Percentiles rank a stretch among this genome's conserved stretches.
Conservation (phyloP, 225 moss, liverwort and hornwort genomes). For the Takakia lepidozioides region DNA sequence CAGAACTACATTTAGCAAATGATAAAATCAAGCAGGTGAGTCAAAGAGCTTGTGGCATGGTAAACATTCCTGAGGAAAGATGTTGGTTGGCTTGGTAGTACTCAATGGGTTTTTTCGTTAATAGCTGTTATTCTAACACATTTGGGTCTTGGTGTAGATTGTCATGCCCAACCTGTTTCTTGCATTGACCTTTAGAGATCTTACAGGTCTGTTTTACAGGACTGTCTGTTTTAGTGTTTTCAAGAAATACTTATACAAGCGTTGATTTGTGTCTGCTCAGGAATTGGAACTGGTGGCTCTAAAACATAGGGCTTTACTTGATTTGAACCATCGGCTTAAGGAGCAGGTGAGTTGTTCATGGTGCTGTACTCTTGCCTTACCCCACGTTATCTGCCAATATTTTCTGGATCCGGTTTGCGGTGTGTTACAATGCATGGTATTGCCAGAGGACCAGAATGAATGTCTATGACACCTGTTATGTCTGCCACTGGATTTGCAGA, state of each 20-base stretch:
- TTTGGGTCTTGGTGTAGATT: neutral
- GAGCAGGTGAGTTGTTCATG: slow-evolving; percentile 43
- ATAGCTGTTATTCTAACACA: neutral
- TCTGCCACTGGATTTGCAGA: slow-evolving; percentile 27
- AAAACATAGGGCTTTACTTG: slow-evolving; percentile 32
- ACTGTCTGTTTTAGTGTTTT: neutral
- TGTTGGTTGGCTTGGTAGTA: too few relatives aligned
- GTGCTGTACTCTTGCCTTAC: neutral
- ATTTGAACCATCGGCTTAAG: slow-evolving; percentile 45
- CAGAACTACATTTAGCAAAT: slow-evolving; percentile 54
- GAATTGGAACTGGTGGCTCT: slow-evolving; percentile 38
- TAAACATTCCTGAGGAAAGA: too few relatives aligned
- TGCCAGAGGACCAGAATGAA: neutral
- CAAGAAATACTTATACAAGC: too few relatives aligned
- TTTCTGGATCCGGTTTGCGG: neutral
- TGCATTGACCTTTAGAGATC: too few relatives aligned
- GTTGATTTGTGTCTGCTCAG: slow-evolving; percentile 21
- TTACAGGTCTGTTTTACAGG: neutral
- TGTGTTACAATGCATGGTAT: neutral
- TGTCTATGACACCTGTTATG: neutral
- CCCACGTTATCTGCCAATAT: neutral
- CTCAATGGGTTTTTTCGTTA: neutral
- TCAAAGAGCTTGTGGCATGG: neutral
- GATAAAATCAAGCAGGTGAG: slow-evolving; percentile 53
- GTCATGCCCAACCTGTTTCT: too few relatives aligned